Percentiles rank a stretch among this genome's conserved stretches.
These are phyloP conservation scores for Talaromyces sp. DNA, from an alignment of 2,329 filamentous ascomycete species.

Conservation along the genomic window DNA sequence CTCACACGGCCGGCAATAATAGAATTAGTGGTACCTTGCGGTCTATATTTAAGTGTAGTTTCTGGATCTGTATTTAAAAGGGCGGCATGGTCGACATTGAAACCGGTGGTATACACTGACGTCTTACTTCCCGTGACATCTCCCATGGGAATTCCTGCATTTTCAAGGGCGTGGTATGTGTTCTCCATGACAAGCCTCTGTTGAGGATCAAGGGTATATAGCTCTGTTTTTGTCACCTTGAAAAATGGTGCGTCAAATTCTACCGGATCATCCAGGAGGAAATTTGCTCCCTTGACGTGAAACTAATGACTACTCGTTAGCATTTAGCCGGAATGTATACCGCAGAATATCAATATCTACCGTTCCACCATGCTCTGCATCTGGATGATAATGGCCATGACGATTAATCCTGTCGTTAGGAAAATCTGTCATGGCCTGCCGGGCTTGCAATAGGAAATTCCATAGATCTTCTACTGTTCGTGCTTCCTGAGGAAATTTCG, in stretches of 20 bases:
- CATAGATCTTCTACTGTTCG: conserved; percentile 31
- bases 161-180: conserved; percentile 20
- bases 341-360: conserved; percentile 4
- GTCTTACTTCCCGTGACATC: conserved; percentile 30
- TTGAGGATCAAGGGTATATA: conserved; percentile 16
- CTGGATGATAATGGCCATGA: conserved; percentile 38
- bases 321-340: neutral
- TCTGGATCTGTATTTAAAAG: conserved; percentile 17
- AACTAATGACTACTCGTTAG: conserved; percentile 1
- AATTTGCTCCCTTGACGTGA: conserved; percentile 21
- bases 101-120: conserved; percentile 32
- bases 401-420: conserved; percentile 36
- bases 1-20: conserved; percentile 33
- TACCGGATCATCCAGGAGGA: conserved; percentile 23
- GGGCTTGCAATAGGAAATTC: conserved; percentile 31
- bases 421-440: conserved; percentile 31
- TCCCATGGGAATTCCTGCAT: conserved; percentile 29
- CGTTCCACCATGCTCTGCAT: conserved; percentile 34
- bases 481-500: conserved; percentile 32
- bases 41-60: conserved; percentile 20
- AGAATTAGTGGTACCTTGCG: conserved; percentile 26
- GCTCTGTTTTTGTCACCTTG: conserved; percentile 14
- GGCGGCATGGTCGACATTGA: conserved; percentile 29
- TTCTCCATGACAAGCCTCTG: conserved; percentile 31
- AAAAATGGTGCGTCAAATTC: conserved; percentile 32